phyloP scores from a whole-genome alignment of 2,329 filamentous ascomycete species.

The Capronia coronata region DNA sequence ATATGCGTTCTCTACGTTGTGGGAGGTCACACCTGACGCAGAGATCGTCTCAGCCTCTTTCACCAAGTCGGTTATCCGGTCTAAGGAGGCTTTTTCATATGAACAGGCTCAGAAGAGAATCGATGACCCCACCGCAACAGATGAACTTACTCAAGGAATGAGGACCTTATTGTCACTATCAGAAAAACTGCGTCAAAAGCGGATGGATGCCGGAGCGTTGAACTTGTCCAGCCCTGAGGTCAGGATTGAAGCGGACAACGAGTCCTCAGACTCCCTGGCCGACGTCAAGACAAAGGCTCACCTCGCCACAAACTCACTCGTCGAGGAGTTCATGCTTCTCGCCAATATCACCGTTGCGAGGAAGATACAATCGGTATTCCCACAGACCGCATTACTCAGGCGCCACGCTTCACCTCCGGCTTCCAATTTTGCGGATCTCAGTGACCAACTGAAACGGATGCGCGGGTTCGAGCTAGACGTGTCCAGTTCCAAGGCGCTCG shows the following conservation, averaged over 20 bases:
- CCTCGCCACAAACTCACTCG: conserved; percentile 91
- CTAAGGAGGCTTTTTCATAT: conserved; percentile 94
- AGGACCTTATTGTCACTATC: conserved; percentile 78
- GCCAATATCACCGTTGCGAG: conserved; percentile 92
- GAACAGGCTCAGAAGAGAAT: conserved; percentile 92
- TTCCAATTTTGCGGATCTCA: conserved; percentile 91
- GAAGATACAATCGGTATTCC: conserved; percentile 85
- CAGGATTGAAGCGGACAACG: conserved; percentile 76
- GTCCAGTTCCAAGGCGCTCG: conserved; percentile 86
- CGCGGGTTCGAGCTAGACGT: conserved; percentile 70
- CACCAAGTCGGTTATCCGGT: conserved; percentile 96
- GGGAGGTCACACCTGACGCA: conserved; percentile 81
- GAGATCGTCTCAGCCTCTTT: conserved; percentile 81
- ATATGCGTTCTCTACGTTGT: conserved; percentile 75
- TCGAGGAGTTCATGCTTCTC: conserved; percentile 98
- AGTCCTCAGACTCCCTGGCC: conserved; percentile 82
- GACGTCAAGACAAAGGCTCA: conserved; percentile 94
- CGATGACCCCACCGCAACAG: conserved; percentile 78
- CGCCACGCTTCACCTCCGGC: conserved; percentile 88
- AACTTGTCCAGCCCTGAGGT: conserved; percentile 98
- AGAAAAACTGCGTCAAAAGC: conserved; percentile 87
- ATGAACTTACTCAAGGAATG: conserved; percentile 86
- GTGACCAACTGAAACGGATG: conserved; percentile 84
- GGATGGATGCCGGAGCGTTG: conserved; percentile 89
- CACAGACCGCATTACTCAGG: conserved; percentile 87